phyloP scores from a whole-genome alignment of 2,329 filamentous ascomycete genomes.

The Epicoccum sorghinum region DNA sequence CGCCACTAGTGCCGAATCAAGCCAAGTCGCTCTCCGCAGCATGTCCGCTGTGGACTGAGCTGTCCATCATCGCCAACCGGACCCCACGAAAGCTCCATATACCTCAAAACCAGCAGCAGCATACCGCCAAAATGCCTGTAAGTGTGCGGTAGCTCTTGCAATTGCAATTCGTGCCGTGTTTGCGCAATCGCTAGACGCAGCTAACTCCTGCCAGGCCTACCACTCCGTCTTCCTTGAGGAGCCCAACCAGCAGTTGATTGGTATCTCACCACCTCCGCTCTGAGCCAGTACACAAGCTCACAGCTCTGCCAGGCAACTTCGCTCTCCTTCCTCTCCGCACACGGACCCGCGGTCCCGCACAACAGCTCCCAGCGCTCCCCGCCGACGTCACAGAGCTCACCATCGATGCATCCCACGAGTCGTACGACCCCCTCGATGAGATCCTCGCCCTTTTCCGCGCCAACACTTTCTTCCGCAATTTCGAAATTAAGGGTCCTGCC shows the following conservation, averaged over 20 bases:
- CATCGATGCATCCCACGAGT: constrained; percentile 82
- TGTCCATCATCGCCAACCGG: constrained; percentile 36
- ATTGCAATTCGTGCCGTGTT: neutral
- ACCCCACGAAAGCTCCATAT: constrained; percentile 27
- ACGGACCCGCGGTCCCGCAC: constrained; percentile 92
- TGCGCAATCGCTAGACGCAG: neutral
- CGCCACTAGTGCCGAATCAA: neutral
- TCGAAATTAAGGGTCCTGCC: constrained; percentile 95
- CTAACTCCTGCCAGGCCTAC: constrained; percentile 73
- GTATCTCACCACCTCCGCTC: constrained; percentile 43
- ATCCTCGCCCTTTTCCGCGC: constrained; percentile 90
- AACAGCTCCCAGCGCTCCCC: constrained; percentile 71
- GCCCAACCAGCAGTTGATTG: constrained; percentile 70
- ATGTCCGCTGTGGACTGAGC: constrained; percentile 12
- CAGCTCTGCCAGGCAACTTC: constrained; percentile 73
- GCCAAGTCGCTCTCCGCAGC: too few species aligned
- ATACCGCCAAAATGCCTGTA: constrained; percentile 55
- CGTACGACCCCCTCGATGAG: constrained; percentile 96
- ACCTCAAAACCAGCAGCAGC: constrained; percentile 20
- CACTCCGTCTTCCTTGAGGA: constrained; percentile 94
- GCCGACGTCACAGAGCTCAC: constrained; percentile 61
- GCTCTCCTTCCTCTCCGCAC: constrained; percentile 93
- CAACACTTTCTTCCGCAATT: constrained; percentile 99
- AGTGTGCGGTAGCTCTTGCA: constrained; percentile 15
- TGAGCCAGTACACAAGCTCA: neutral